Evolutionary conservation across 164 flowering plant species (phyloP), one percentile per base, ranked within the genome.

Genomic region (Vitis amurensis): DNA sequence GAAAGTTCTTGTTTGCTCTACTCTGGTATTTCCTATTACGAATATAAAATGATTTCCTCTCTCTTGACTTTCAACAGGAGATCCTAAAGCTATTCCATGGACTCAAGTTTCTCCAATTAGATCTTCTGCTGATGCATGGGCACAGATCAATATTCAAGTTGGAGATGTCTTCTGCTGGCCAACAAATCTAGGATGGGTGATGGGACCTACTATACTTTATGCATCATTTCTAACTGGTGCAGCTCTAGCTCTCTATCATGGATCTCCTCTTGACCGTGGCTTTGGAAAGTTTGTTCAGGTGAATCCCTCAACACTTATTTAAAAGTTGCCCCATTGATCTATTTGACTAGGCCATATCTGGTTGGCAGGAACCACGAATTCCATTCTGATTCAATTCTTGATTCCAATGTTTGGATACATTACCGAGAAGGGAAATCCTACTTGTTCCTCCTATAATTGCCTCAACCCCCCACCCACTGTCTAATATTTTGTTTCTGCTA

Each of bases 231-330:
- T 96, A 8, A 30, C 30, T 78, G 99, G 98, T 61, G 87, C 89
- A 72, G 85, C 93, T 70, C 80, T 93, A 47, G 96, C 97, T 58
- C 94, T 95, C 3, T 95, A 83, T 80, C 93, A 95, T 77, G 99
- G 99, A 75, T 93, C 99, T 73, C 99, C 99, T 72, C 88, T 95
- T 37, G 87, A 79, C 50, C 88, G 82, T 62, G 91, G 88, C 37
- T 95, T 95, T 73, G 94, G 97, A 76, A 95, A 90, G 81, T 95
- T 95, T 79, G 87, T 95, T 71, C 97, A 92, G 93, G 97, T 92
- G 58, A 63, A 37, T 37, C 44, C 44, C 44, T 57, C 61, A 13
- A 1, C 51, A n/a, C 48, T 8, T 50, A 37, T 37, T 37, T 37
- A 6, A 37, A 37, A 6, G 44, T 1, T 37, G 44, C 27, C 27